phyloP scores from a whole-genome alignment of 768 basidiomycete genomes.

The Gloeostereum incarnatum region DNA sequence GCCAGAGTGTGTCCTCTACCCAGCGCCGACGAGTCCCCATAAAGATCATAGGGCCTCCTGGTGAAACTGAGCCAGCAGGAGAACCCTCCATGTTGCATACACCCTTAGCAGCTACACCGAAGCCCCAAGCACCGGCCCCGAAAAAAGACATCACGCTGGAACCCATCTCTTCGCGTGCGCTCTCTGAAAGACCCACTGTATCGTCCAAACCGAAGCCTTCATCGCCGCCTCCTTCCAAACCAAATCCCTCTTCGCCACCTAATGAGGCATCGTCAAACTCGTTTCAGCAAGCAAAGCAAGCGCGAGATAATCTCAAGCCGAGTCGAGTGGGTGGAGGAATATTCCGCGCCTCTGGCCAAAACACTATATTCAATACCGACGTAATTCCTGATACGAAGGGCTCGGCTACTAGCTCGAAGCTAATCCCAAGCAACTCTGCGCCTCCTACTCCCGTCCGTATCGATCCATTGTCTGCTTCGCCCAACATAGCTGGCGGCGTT shows the following conservation, averaged over 20 bases:
- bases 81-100: background rate
- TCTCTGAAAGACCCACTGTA: constrained; percentile 7
- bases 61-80: constrained; percentile 4
- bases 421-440: constrained; percentile 2
- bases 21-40: constrained; percentile 55
- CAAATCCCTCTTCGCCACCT: background rate
- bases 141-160: constrained; percentile 22
- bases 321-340: constrained; percentile 61
- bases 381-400: background rate
- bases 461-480: background rate
- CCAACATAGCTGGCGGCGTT: constrained; percentile 4
- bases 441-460: constrained; percentile 6
- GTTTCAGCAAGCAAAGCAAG: constrained; percentile 52
- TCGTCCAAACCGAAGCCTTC: constrained; percentile 11
- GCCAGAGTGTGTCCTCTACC: constrained; percentile 8
- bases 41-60: constrained; percentile 37
- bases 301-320: constrained; percentile 34
- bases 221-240: constrained; percentile 2
- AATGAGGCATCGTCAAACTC: constrained; percentile 15
- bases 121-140: constrained; percentile 8
- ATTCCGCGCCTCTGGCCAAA: constrained; percentile 55
- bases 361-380: constrained; percentile 40
- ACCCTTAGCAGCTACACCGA: constrained; percentile 1
- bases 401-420: background rate
- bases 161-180: constrained; percentile 27